Conservation (phyloP, 1,139 yeast genomes). For the Sugiyamaella novakii region DNA sequence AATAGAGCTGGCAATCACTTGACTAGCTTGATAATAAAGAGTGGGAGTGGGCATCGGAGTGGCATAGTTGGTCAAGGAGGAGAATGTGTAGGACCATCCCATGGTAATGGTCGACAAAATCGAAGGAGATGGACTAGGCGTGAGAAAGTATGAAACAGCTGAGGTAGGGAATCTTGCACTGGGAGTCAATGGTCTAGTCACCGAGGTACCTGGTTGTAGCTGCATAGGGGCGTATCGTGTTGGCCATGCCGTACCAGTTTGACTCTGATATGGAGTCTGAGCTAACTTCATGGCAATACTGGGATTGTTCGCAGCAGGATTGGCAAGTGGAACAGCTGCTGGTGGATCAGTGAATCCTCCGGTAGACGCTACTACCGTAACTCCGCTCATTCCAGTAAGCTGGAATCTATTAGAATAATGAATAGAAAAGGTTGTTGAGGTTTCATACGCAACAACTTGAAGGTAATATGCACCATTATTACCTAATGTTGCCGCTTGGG, state of each 20-base stretch:
- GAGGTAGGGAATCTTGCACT: constrained; percentile 53
- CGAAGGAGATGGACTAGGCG: constrained; percentile 42
- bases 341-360: constrained; percentile 51
- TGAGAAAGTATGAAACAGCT: constrained; percentile 59
- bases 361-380: constrained; percentile 47
- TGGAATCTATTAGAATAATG: constrained; percentile 71
- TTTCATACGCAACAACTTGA: constrained; percentile 59
- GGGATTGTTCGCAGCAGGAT: constrained; percentile 39
- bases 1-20: constrained; percentile 26
- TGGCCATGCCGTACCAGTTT: constrained; percentile 56
- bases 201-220: constrained; percentile 70
- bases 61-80: constrained; percentile 68
- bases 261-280: constrained; percentile 65
- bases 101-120: constrained; percentile 64
- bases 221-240: constrained; percentile 91
- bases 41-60: constrained; percentile 35
- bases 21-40: constrained; percentile 35
- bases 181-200: constrained; percentile 47
- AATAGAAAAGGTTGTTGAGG: constrained; percentile 50
- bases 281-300: constrained; percentile 45
- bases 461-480: constrained; percentile 69
- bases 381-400: constrained; percentile 71
- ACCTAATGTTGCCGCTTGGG: constrained; percentile 49
- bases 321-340: constrained; percentile 42
- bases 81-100: constrained; percentile 75